Conservation (phyloP, 345 rosid species). For the Eutrema yunnanense region DNA sequence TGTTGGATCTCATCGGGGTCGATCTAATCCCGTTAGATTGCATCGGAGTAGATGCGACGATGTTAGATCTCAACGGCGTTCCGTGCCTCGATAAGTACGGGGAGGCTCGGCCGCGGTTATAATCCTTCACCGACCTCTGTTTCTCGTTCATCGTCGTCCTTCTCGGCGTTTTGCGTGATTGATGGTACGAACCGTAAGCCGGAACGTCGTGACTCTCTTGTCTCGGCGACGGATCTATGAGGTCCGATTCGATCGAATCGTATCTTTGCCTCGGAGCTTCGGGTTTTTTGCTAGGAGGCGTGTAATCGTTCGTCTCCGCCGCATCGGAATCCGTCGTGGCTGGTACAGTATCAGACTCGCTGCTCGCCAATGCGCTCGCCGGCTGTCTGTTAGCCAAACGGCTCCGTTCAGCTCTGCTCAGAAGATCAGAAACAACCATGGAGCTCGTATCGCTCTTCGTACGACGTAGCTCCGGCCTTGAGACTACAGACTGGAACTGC, state of each 20-base stretch:
- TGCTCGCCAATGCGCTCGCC: background rate
- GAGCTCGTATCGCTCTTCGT: constrained; percentile 79
- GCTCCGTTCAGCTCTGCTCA: constrained; percentile 22
- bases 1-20: constrained; percentile 23
- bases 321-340: constrained; percentile 4
- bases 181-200: background rate
- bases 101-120: constrained; percentile 7
- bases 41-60: constrained; percentile 20
- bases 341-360: constrained; percentile 19
- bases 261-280: background rate
- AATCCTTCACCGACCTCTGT: background rate
- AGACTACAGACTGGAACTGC: constrained; percentile 17
- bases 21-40: constrained; percentile 3
- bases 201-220: background rate
- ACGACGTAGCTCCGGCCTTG: constrained; percentile 58
- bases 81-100: constrained; percentile 29
- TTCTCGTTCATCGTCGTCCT: background rate
- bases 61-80: constrained; percentile 31
- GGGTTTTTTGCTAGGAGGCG: background rate
- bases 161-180: constrained; percentile 16
- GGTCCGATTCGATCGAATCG: constrained; percentile 13
- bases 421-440: constrained; percentile 29
- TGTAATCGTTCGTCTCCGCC: background rate
- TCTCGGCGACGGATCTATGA: background rate
- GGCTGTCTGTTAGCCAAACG: constrained; percentile 21